Evolutionary conservation across 2,329 filamentous ascomycete genomes (phyloP).

Genomic region (Albifimbria verrucaria): DNA sequence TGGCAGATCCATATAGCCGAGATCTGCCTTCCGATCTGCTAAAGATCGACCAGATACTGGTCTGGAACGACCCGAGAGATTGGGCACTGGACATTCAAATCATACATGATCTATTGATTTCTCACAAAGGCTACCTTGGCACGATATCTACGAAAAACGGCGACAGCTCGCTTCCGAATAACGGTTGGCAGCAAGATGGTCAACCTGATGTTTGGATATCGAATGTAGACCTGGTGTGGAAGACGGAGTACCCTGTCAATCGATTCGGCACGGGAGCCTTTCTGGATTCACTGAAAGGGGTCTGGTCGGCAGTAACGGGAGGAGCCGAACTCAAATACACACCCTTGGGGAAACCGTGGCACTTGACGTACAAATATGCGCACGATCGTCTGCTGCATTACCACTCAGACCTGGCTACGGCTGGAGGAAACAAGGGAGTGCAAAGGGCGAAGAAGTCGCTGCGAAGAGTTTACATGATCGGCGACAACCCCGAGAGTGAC

Average conservation of each 20-base stretch:
- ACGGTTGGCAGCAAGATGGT: constrained; percentile 76
- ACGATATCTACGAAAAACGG: constrained; percentile 75
- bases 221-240: constrained; percentile 89
- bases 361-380: constrained; percentile 77
- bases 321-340: constrained; percentile 58
- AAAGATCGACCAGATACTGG: constrained; percentile 85
- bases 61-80: constrained; percentile 94
- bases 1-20: constrained; percentile 28
- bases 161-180: constrained; percentile 58
- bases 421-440: constrained; percentile 10
- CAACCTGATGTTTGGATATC: constrained; percentile 84
- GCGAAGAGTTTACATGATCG: constrained; percentile 86
- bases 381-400: constrained; percentile 63
- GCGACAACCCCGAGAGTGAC: constrained; percentile 86
- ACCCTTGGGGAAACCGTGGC: constrained; percentile 80
- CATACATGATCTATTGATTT: constrained; percentile 79
- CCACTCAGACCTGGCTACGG: constrained; percentile 22
- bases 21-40: constrained; percentile 43
- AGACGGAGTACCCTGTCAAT: constrained; percentile 77
- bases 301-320: constrained; percentile 71
- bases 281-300: constrained; percentile 72
- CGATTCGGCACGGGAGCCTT: constrained; percentile 92
- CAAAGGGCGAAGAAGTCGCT: constrained; percentile 56
- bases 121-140: constrained; percentile 72
- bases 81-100: constrained; percentile 90